phyloP scores from a whole-genome alignment of 805 yeast genomes.

The Tetrapisispora arboricola region DNA sequence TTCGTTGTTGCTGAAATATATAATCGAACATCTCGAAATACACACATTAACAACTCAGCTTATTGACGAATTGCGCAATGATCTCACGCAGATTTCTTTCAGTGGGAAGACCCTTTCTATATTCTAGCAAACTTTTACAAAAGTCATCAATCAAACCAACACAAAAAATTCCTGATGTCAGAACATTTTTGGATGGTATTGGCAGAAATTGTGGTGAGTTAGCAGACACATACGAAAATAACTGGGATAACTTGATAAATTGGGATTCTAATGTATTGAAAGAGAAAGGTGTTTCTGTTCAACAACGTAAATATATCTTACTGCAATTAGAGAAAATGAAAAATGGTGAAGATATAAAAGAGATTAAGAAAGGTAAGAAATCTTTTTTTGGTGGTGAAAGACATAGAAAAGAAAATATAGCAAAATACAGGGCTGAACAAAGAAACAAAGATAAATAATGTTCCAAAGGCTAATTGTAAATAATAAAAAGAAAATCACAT shows the following conservation, averaged over 20 bases:
- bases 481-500: neutral
- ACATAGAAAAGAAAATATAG: constrained; percentile 54
- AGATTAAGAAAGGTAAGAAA: constrained; percentile 60
- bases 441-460: constrained; percentile 1
- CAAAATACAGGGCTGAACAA: constrained; percentile 36
- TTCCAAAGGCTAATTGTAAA: neutral
- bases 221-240: constrained; percentile 56
- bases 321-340: constrained; percentile 61
- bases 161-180: constrained; percentile 51
- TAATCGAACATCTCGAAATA: too few species aligned
- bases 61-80: too few species aligned
- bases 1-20: too few species aligned
- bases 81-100: constrained; percentile 2
- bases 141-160: constrained; percentile 40
- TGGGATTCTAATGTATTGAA: constrained; percentile 50
- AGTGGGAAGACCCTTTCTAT: neutral
- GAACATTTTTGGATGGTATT: constrained; percentile 61
- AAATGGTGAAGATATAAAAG: constrained; percentile 44
- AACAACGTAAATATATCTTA: constrained; percentile 62
- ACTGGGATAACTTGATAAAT: constrained; percentile 57
- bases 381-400: constrained; percentile 78
- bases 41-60: neutral
- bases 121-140: neutral
- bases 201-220: constrained; percentile 70
- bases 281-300: constrained; percentile 64